Evolutionary conservation across 805 yeast genomes (phyloP).

Genomic region (Candida pseudoglaebosa): DNA sequence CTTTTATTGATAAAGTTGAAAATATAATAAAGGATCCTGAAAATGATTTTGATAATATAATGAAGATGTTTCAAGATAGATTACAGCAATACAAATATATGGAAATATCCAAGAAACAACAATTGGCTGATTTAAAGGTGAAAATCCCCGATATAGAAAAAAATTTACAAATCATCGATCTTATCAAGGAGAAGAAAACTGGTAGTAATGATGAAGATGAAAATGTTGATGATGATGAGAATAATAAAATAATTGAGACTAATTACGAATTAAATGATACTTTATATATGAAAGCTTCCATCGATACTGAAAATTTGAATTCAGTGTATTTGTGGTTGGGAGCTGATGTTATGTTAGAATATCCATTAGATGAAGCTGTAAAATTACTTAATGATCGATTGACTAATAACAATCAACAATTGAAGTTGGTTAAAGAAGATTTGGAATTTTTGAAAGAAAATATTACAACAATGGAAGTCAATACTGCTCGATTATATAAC

Average conservation of each 20-base stretch:
- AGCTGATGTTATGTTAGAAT: constrained; percentile 95
- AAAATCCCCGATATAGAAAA: constrained; percentile 92
- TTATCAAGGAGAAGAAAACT: constrained; percentile 47
- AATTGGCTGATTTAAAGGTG: constrained; percentile 48
- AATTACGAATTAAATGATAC: constrained; percentile 93
- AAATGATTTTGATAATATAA: constrained; percentile 60
- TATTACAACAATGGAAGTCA: constrained; percentile 96
- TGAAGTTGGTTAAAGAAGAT: constrained; percentile 70
- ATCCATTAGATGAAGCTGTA: constrained; percentile 84
- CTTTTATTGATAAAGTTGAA: constrained; percentile 82
- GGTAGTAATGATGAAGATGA: constrained; percentile 27
- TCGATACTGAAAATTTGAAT: constrained; percentile 52
- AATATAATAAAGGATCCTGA: constrained; percentile 63
- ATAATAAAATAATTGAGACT: constrained; percentile 44
- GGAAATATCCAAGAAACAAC: constrained; percentile 57
- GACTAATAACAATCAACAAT: constrained; percentile 54
- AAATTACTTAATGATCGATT: constrained; percentile 62
- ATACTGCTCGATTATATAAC: constrained; percentile 86
- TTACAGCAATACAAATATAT: constrained; percentile 86
- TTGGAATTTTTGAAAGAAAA: constrained; percentile 80
- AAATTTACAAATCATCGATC: constrained; percentile 69
- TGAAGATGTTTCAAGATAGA: constrained; percentile 79
- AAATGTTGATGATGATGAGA: constrained; percentile 16
- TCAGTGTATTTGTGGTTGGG: constrained; percentile 92
- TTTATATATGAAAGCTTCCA: constrained; percentile 74